These are phyloP conservation scores for Pelargonium myrrhifolium DNA, from an alignment of 441 rosid species.

Conservation along the genomic window DNA sequence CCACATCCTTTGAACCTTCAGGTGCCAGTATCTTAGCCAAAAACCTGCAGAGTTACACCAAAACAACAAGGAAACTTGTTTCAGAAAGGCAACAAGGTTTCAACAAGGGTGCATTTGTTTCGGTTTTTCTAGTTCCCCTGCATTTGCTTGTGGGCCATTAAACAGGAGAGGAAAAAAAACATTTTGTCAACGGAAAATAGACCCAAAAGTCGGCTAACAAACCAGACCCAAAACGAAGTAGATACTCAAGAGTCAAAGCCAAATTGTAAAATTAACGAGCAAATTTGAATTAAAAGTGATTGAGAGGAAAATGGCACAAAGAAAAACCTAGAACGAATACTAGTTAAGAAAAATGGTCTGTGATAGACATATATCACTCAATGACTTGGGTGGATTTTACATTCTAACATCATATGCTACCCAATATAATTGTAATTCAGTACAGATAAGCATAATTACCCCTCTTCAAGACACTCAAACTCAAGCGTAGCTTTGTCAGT, in stretches of 20 bases:
- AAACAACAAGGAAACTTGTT: not conserved
- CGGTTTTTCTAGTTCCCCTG: not conserved
- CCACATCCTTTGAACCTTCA: conserved; percentile 88
- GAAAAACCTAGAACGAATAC: too few relatives aligned
- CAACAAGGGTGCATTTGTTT: not conserved
- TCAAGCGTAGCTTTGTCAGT: conserved; percentile 96
- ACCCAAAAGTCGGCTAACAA: too few relatives aligned
- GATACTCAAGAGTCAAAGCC: too few relatives aligned
- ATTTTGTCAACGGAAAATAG: too few relatives aligned
- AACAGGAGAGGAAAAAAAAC: too few relatives aligned
- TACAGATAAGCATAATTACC: conserved; percentile 37
- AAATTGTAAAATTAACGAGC: too few relatives aligned
- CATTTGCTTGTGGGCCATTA: not conserved
- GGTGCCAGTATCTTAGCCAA: conserved; percentile 79
- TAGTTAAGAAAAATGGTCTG: too few relatives aligned
- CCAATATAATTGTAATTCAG: not conserved
- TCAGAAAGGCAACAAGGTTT: not conserved
- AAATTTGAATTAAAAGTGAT: too few relatives aligned
- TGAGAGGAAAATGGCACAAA: too few relatives aligned
- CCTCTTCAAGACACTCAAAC: conserved; percentile 93
- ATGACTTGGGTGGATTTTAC: not conserved
- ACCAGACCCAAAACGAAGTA: too few relatives aligned
- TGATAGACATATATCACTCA: not conserved
- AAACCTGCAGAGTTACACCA: conserved; percentile 41
- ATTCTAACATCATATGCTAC: not conserved